These are phyloP conservation scores for Rhodotorula sp. DNA, from an alignment of 1,284 basidiomycete genomes.

Conservation along the genomic window DNA sequence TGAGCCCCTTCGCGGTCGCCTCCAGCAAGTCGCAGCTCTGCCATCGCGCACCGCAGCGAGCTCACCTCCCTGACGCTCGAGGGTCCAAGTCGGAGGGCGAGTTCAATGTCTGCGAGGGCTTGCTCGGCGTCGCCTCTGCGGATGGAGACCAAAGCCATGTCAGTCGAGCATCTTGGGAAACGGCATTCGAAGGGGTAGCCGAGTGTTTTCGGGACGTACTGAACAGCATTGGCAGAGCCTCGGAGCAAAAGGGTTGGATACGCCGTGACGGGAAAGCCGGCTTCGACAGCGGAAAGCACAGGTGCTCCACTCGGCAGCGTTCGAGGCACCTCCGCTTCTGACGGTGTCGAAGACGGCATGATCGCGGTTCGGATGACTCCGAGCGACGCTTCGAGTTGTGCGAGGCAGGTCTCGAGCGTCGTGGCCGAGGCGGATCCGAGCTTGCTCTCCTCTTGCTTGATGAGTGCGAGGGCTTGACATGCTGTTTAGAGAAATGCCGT, in stretches of 20 bases:
- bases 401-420: neutral
- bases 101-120: slow-evolving; percentile 23
- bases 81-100: slow-evolving; percentile 14
- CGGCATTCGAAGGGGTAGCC: too few relatives aligned
- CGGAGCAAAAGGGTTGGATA: slow-evolving; percentile 20
- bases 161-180: neutral
- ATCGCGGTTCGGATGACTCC: neutral
- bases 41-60: slow-evolving; percentile 11
- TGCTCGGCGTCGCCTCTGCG: slow-evolving; percentile 23
- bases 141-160: neutral
- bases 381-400: slow-evolving; percentile 23
- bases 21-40: slow-evolving; percentile 14
- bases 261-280: slow-evolving; percentile 8
- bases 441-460: slow-evolving; percentile 17
- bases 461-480: slow-evolving; percentile 24
- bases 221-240: slow-evolving; percentile 13
- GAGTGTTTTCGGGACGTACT: slow-evolving; percentile 3
- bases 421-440: neutral
- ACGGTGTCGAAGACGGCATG: neutral
- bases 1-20: slow-evolving; percentile 10
- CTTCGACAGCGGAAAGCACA: neutral
- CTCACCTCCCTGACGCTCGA: slow-evolving; percentile 9
- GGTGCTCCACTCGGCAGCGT: slow-evolving; percentile 8
- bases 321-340: neutral
- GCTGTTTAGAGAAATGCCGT: neutral